Percentiles rank a stretch among this genome's conserved stretches.
Conservation (phyloP, 2,329 filamentous ascomycete genomes). For the Coniochaeta prunicola region DNA sequence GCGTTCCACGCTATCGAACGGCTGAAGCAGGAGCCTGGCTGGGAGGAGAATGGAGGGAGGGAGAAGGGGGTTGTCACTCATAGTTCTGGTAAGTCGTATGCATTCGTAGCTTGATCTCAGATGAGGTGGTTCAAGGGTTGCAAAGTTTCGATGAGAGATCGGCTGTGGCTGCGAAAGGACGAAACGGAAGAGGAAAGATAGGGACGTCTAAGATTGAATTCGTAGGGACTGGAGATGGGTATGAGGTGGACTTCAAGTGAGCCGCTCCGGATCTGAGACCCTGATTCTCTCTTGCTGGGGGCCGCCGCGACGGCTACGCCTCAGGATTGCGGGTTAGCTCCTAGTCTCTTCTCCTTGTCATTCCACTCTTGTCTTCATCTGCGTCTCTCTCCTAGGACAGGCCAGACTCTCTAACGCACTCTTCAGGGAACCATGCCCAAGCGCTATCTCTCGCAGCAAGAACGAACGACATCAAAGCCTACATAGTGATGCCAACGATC, state of each 20-base stretch:
- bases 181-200: too few species aligned
- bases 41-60: conserved; percentile 51
- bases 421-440: conserved; percentile 79
- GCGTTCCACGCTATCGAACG: conserved; percentile 79
- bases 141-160: background rate
- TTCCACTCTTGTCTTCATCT: background rate
- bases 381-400: background rate
- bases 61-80: conserved; percentile 78
- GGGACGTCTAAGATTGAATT: too few species aligned
- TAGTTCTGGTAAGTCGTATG: conserved; percentile 60
- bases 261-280: too few species aligned
- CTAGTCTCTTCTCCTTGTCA: background rate
- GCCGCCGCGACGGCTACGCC: too few species aligned
- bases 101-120: background rate
- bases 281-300: too few species aligned
- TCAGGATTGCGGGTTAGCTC: too few species aligned
- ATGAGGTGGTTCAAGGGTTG: background rate
- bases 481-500: conserved; percentile 91
- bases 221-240: background rate
- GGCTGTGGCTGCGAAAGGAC: too few species aligned
- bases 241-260: too few species aligned
- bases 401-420: background rate
- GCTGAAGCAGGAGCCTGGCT: conserved; percentile 55
- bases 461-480: conserved; percentile 65
- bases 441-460: conserved; percentile 80